A percentile compares a stretch with the other conserved stretches of the same genome.
These are phyloP conservation scores for Nothomitra cinnamomea DNA, from an alignment of 2,329 filamentous ascomycete genomes.

Conservation along the genomic window DNA sequence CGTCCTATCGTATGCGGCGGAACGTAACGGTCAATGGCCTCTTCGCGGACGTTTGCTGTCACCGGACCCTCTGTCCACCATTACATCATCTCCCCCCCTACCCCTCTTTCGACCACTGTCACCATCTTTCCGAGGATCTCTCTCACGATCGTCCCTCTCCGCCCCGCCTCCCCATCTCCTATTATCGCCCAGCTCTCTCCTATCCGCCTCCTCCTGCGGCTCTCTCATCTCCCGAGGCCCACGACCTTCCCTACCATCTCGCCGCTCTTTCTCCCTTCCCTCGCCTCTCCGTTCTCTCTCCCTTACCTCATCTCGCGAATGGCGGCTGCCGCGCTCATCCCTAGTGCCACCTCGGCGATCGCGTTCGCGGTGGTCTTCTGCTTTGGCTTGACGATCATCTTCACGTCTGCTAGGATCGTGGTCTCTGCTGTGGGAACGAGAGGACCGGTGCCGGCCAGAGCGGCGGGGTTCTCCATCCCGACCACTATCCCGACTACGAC, in stretches of 20 bases:
- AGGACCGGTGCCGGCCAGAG: conserved; percentile 1
- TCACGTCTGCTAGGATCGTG: conserved; percentile 4
- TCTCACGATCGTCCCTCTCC: conserved; percentile 1
- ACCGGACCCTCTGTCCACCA: not conserved
- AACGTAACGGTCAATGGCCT: not conserved
- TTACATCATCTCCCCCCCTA: not conserved
- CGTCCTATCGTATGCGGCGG: too few relatives aligned
- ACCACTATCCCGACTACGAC: conserved; percentile 2
- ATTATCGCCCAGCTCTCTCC: not conserved
- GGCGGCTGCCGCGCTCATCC: conserved; percentile 5
- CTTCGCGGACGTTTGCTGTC: conserved; percentile 3
- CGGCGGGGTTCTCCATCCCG: conserved; percentile 4
- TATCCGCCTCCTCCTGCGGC: not conserved
- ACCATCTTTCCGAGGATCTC: conserved; percentile 2
- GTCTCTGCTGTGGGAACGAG: conserved; percentile 5
- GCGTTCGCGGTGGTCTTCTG: conserved; percentile 4
- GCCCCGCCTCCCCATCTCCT: not conserved
- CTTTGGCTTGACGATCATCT: not conserved
- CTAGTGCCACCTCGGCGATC: conserved; percentile 5
- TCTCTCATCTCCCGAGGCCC: conserved; percentile 1
- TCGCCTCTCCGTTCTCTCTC: conserved; percentile 5
- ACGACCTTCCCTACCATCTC: conserved; percentile 4
- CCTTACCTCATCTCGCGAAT: conserved; percentile 4
- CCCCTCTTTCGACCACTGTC: conserved; percentile 4
- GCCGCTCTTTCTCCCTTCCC: not conserved